A percentile compares a stretch with the other conserved stretches of the same genome.
These are phyloP conservation scores for Obba rivulosa DNA, from an alignment of 768 basidiomycete species.

Conservation along the genomic window DNA sequence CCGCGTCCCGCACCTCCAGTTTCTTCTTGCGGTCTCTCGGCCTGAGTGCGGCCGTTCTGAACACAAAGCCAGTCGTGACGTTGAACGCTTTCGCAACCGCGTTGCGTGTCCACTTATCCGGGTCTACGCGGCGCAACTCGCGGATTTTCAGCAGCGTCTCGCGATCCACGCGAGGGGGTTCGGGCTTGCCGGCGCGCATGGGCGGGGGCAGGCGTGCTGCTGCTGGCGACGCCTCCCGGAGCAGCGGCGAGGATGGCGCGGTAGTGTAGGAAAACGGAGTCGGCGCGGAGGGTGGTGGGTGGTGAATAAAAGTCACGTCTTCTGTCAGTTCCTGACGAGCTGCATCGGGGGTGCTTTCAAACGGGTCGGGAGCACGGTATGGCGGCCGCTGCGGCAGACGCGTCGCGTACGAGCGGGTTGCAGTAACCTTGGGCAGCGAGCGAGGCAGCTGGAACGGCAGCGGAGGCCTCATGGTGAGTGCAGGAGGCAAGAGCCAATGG, in stretches of 20 bases:
- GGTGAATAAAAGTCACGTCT: conserved; percentile 74
- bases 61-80: conserved; percentile 66
- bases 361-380: conserved; percentile 25
- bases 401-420: conserved; percentile 21
- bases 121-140: conserved; percentile 51
- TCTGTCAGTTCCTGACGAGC: conserved; percentile 16
- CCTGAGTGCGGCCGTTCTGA: conserved; percentile 56
- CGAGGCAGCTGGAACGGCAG: conserved; percentile 2
- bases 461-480: conserved; percentile 11
- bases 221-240: conserved; percentile 32
- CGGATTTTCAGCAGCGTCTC: conserved; percentile 53
- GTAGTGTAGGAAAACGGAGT: conserved; percentile 68
- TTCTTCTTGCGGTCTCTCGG: conserved; percentile 41
- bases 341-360: conserved; percentile 20
- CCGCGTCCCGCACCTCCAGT: conserved; percentile 37
- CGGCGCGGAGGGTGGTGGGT: conserved; percentile 76
- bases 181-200: conserved; percentile 13
- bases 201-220: conserved; percentile 20
- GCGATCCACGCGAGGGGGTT: conserved; percentile 40
- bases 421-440: conserved; percentile 3
- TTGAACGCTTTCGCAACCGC: conserved; percentile 74
- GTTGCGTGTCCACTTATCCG: conserved; percentile 51
- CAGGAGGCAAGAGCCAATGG: too few relatives aligned
- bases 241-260: conserved; percentile 66
- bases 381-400: conserved; percentile 25